Conservation (phyloP, 1,284 basidiomycete species). For the Boletus semigastroideus region DNA sequence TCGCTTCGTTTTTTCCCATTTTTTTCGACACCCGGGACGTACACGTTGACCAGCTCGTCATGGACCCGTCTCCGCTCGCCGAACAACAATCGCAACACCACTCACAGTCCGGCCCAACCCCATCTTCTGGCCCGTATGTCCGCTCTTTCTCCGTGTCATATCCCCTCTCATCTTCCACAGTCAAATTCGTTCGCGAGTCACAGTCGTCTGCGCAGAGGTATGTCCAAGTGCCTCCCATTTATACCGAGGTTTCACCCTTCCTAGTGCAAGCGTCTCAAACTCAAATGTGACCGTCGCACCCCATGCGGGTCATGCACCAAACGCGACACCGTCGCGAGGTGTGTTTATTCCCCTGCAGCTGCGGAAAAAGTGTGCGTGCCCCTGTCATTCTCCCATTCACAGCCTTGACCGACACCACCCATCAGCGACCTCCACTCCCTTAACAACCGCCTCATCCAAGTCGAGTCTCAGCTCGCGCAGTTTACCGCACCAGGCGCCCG, state of each 20-base stretch:
- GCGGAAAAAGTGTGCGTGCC: constrained; percentile 74
- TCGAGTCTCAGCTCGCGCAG: constrained; percentile 53
- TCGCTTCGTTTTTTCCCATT: neutral
- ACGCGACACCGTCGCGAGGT: constrained; percentile 68
- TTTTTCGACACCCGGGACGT: neutral
- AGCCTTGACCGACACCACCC: constrained; percentile 5
- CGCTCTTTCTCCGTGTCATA: constrained; percentile 4
- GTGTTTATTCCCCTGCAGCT: constrained; percentile 75
- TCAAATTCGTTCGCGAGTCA: constrained; percentile 75
- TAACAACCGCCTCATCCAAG: constrained; percentile 70
- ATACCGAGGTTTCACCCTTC: constrained; percentile 20
- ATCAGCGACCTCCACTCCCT: constrained; percentile 75
- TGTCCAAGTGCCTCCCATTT: constrained; percentile 11
- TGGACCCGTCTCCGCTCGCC: constrained; percentile 21
- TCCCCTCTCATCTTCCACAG: constrained; percentile 36
- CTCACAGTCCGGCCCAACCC: constrained; percentile 13
- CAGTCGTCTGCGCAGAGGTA: constrained; percentile 81
- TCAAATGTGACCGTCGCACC: constrained; percentile 74
- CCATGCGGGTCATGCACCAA: constrained; percentile 77
- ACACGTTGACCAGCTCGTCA: neutral
- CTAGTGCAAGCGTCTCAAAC: constrained; percentile 79
- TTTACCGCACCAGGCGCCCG: constrained; percentile 44
- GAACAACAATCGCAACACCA: constrained; percentile 20
- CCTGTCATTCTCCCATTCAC: constrained; percentile 2
- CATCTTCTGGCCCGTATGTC: constrained; percentile 32